Percentiles rank a stretch among this genome's conserved stretches.
phyloP scores from a whole-genome alignment of 108 stramenopile species.

The Poteriospumella lacustris region DNA sequence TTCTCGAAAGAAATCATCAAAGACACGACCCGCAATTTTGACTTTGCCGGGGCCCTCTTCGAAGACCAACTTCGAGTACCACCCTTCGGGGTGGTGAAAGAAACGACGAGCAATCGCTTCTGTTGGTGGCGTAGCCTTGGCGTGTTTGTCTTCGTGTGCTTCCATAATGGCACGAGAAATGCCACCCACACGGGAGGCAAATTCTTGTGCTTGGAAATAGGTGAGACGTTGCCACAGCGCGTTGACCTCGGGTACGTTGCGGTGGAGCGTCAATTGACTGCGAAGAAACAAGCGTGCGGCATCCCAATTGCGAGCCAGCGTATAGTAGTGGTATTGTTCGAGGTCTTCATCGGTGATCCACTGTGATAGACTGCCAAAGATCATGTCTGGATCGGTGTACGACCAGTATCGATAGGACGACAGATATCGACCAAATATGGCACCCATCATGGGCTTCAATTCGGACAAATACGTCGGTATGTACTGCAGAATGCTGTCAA shows the following conservation, averaged over 20 bases:
- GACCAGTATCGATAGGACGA: neutral
- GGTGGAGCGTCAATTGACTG: neutral
- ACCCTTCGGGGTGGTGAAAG: neutral
- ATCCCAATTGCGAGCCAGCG: neutral
- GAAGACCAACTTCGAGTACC: neutral
- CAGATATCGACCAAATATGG: neutral
- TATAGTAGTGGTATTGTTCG: neutral
- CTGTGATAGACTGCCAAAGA: neutral
- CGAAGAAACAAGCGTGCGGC: neutral
- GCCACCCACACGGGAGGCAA: neutral
- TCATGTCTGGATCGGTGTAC: conserved; percentile 8
- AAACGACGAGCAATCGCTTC: neutral
- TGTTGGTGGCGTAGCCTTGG: neutral
- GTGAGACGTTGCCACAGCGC: neutral
- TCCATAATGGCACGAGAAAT: too few relatives aligned
- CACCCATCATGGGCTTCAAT: conserved; percentile 16
- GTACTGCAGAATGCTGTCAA: neutral
- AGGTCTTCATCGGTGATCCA: neutral
- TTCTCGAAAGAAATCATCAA: neutral
- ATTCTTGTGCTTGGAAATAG: neutral
- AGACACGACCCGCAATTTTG: neutral
- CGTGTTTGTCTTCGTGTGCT: too few relatives aligned
- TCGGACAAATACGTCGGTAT: neutral
- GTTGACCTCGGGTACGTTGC: neutral
- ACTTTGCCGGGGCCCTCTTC: neutral